Conservation (phyloP, 768 basidiomycete genomes). For the Tylopilus balloui region DNA sequence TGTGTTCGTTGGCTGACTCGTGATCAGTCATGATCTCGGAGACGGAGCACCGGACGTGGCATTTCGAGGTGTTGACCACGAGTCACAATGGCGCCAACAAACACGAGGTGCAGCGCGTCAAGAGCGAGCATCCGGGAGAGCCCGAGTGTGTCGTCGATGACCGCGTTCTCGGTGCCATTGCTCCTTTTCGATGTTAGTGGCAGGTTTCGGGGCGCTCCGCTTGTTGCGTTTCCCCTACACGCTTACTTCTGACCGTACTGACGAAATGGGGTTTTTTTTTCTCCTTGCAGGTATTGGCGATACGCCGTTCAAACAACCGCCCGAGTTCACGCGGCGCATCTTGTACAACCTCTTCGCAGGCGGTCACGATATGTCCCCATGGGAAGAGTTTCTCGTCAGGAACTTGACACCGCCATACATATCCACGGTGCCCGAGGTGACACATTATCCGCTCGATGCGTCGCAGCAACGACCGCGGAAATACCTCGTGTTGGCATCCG, state of each 20-base stretch:
- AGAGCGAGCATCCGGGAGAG: constrained; percentile 63
- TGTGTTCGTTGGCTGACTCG: constrained; percentile 9
- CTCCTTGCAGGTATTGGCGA: constrained; percentile 67
- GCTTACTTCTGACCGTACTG: constrained; percentile 8
- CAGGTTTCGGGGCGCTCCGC: constrained; percentile 11
- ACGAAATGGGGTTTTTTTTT: not conserved
- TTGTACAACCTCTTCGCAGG: constrained; percentile 64
- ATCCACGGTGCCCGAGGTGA: constrained; percentile 58
- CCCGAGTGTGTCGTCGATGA: constrained; percentile 60
- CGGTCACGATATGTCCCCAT: constrained; percentile 53
- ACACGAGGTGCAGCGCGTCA: constrained; percentile 60
- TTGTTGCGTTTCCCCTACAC: constrained; percentile 5
- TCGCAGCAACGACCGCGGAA: constrained; percentile 32
- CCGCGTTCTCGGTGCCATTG: constrained; percentile 72
- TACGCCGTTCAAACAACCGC: constrained; percentile 71
- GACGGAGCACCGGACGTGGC: constrained; percentile 50
- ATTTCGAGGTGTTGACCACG: constrained; percentile 54
- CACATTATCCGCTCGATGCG: constrained; percentile 45
- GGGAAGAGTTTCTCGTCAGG: constrained; percentile 64
- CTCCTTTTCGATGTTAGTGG: constrained; percentile 70
- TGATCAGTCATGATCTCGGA: constrained; percentile 48
- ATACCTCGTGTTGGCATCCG: constrained; percentile 61
- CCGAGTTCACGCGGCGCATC: constrained; percentile 60
- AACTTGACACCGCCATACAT: constrained; percentile 66
- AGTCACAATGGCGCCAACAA: constrained; percentile 70